Evolutionary conservation across 805 yeast species (phyloP).

Genomic region (Nakazawaea populi): DNA sequence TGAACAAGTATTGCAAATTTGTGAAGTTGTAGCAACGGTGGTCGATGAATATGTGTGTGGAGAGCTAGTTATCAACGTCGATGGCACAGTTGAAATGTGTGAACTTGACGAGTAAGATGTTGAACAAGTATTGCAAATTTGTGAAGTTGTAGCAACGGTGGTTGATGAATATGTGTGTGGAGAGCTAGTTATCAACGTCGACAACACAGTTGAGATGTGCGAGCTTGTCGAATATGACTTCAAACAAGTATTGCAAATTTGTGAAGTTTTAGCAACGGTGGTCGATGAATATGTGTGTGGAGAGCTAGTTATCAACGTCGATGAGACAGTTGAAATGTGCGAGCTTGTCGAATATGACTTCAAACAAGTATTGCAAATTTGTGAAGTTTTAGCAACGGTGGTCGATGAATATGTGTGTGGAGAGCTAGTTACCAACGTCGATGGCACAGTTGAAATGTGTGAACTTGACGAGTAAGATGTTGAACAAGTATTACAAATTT

Average conservation of each 20-base stretch:
- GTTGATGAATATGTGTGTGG: background rate
- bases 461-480: background rate
- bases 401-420: background rate
- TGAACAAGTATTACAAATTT: background rate
- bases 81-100: background rate
- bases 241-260: background rate
- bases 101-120: background rate
- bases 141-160: background rate
- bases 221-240: background rate
- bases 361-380: background rate
- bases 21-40: background rate
- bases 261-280: background rate
- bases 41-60: background rate
- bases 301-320: background rate
- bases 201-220: background rate
- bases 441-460: background rate
- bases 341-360: background rate
- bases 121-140: background rate
- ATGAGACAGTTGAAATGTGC: background rate
- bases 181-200: background rate
- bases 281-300: background rate
- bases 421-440: background rate
- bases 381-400: background rate
- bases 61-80: background rate
- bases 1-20: background rate